Evolutionary conservation across 805 yeast genomes (phyloP), one percentile per base, ranked within the genome.

Genomic region (Pichia membranifaciens): DNA sequence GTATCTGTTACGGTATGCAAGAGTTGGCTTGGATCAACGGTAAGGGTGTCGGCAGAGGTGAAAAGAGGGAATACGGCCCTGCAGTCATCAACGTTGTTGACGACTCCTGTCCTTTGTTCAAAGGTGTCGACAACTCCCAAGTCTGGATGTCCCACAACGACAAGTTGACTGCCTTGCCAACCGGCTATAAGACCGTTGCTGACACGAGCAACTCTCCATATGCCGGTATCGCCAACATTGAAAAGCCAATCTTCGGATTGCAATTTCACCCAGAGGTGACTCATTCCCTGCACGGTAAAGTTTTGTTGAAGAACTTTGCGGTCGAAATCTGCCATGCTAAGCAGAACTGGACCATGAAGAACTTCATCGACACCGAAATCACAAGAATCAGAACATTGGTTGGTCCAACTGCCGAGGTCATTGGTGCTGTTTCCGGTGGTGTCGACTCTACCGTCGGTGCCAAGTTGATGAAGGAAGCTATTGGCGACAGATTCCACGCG

Each of bases 141-240:
- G 97, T 93, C 53, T 93, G 99, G 99, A 93, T 93, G 99, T 90
- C 98, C 42, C 99, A 93, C 70, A 96, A 96, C 64, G 99, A 93
- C 72, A 93, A 93, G 75, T 77, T 93, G 62, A 82, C 81, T 60
- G 86, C 91, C 45, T 77, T 93, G 58, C 99, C 99, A 60, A 76
- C 78, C 39, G 96, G 95, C 35, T 93, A 80, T 78, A 81, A 83
- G 67, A 79, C 85, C 51, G 88, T 90, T 52, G 99, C 97, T 47
- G 81, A 88, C 38, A 84, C 96, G 47, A 87, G 77, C 58, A 93
- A 93, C 78, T 93, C 98, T 38, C 99, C 98, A 49, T 93, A 63
- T 71, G 95, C 96, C 59, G 98, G 95, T 65, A 84, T 93, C 67
- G 81, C 89, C 48, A 82, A 87, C 69, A 80, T 76, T 62, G 64